phyloP scores from a whole-genome alignment of 345 rosid species.

The Euphorbia peplus region DNA sequence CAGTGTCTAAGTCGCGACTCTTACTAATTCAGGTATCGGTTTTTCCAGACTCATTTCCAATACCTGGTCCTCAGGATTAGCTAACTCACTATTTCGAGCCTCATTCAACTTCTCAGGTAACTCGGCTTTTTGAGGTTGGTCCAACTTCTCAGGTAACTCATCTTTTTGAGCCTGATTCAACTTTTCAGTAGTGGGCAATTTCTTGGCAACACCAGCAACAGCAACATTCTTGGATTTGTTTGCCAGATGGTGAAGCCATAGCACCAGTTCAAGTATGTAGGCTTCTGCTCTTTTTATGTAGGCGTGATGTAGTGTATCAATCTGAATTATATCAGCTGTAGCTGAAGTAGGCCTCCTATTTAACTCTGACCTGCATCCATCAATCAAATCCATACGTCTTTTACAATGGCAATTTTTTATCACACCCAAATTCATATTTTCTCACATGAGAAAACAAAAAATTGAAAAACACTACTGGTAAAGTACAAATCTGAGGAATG shows the following conservation, averaged over 20 bases:
- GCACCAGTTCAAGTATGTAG: constrained; percentile 68
- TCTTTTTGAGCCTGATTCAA: constrained; percentile 21
- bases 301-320: constrained; percentile 89
- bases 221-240: constrained; percentile 37
- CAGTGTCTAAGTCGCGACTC: constrained; percentile 34
- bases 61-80: constrained; percentile 35
- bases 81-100: constrained; percentile 20
- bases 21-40: constrained; percentile 33
- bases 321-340: constrained; percentile 52
- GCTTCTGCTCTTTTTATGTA: constrained; percentile 72
- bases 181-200: constrained; percentile 18
- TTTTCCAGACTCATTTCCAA: constrained; percentile 31
- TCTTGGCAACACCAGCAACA: constrained; percentile 10
- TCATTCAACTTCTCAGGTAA: constrained; percentile 17
- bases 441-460: neutral
- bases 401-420: neutral
- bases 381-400: constrained; percentile 8
- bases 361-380: constrained; percentile 50
- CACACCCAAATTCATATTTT: neutral
- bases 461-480: neutral
- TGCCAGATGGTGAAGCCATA: constrained; percentile 81
- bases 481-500: neutral
- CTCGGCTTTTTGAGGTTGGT: constrained; percentile 22
- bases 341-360: constrained; percentile 42
- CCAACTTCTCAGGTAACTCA: constrained; percentile 22